phyloP scores from a whole-genome alignment of 129 eudicot species.

The Chrysanthemum lavandulifolium region DNA sequence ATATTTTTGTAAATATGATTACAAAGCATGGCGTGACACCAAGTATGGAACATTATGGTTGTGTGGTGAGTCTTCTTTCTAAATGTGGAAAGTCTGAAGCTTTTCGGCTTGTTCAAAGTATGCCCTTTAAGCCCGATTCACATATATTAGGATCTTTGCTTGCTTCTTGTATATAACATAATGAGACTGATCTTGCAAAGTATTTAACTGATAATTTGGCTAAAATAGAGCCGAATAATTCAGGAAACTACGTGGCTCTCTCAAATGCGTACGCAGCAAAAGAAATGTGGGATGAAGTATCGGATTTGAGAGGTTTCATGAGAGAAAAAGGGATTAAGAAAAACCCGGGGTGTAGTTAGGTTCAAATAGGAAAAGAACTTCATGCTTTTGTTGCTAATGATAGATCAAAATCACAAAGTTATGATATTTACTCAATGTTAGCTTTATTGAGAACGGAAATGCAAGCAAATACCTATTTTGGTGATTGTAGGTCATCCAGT shows the following conservation, averaged over 20 bases:
- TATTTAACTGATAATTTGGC: constrained; percentile 32
- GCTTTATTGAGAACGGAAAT: constrained; percentile 44
- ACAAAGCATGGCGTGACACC: constrained; percentile 26
- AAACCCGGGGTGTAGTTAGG: constrained; percentile 72
- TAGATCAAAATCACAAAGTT: constrained; percentile 40
- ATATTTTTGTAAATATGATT: constrained; percentile 42
- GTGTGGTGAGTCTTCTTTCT: constrained; percentile 63
- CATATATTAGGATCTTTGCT: constrained; percentile 48
- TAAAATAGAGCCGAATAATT: constrained; percentile 42
- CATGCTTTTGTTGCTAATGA: constrained; percentile 66
- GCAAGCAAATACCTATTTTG: constrained; percentile 27
- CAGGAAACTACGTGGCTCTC: constrained; percentile 51
- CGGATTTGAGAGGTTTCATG: constrained; percentile 45
- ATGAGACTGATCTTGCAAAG: constrained; percentile 44
- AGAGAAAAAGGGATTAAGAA: constrained; percentile 49
- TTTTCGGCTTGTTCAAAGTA: constrained; percentile 34
- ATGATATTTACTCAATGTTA: constrained; percentile 38
- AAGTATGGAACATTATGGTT: constrained; percentile 54
- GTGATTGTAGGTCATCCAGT: neutral
- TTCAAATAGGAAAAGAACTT: constrained; percentile 48
- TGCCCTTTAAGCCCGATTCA: constrained; percentile 54
- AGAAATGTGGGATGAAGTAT: constrained; percentile 56
- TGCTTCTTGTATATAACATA: constrained; percentile 46
- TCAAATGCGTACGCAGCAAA: constrained; percentile 50
- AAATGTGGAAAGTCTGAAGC: constrained; percentile 47